phyloP scores from a whole-genome alignment of 2,329 filamentous ascomycete species.

The Colletotrichum orbiculare region DNA sequence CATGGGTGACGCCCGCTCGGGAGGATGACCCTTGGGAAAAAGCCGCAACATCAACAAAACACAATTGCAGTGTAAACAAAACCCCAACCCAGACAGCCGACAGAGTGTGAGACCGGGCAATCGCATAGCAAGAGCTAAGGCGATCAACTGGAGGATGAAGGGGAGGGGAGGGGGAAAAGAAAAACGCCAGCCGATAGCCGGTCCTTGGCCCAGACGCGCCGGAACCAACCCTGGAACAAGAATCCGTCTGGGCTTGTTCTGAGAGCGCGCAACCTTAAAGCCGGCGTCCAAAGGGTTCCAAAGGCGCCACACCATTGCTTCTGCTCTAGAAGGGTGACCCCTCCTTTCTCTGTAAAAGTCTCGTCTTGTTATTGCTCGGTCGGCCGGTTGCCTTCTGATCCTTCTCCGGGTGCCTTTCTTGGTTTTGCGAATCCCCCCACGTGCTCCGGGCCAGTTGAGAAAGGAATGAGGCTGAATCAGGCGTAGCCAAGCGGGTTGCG shows the following conservation, averaged over 20 bases:
- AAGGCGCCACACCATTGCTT: constrained; percentile 33
- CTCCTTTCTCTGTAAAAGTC: constrained; percentile 29
- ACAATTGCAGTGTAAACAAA: constrained; percentile 30
- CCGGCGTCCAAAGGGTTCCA: constrained; percentile 14
- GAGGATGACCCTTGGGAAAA: constrained; percentile 24
- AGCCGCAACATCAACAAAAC: constrained; percentile 34
- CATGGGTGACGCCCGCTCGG: constrained; percentile 17
- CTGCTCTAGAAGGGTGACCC: constrained; percentile 33
- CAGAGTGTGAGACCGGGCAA: neutral
- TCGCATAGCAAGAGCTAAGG: neutral
- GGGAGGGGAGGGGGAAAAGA: neutral
- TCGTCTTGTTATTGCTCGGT: constrained; percentile 26
- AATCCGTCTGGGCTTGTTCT: constrained; percentile 24
- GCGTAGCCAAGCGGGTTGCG: constrained; percentile 37
- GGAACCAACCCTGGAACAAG: constrained; percentile 30
- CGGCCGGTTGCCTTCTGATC: constrained; percentile 27
- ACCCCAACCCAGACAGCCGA: constrained; percentile 12
- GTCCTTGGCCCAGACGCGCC: constrained; percentile 24
- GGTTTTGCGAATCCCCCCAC: constrained; percentile 23
- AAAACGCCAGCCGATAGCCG: neutral
- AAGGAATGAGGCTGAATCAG: constrained; percentile 47
- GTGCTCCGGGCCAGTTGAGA: constrained; percentile 36
- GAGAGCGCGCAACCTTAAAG: constrained; percentile 34
- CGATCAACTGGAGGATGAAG: neutral
- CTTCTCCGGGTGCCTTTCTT: constrained; percentile 34